Evolutionary conservation across 371 early-diverging fungal species (phyloP), one percentile per base, ranked within the genome.

Genomic region (Nematocida major): DNA sequence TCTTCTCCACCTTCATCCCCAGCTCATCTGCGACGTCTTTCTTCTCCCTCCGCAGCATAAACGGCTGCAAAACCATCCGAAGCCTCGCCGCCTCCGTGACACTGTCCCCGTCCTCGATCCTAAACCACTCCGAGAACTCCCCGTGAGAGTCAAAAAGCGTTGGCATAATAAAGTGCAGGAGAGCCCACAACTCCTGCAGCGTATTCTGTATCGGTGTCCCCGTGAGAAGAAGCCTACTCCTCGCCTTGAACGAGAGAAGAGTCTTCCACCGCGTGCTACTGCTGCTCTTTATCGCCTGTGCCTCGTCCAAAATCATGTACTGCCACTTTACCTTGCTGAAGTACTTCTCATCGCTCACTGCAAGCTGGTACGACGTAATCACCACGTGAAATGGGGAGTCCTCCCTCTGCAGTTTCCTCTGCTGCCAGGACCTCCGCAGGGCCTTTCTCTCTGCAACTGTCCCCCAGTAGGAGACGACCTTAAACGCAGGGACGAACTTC

Each of bases 141-240:
- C 84, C 93, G 93, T 73, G 93, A 7, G 91, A 91, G 82, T 95
- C 94, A 79, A 95, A 95, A 24, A 94, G 85, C 11, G 91, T 92
- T 0, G 96, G 96, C 95, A 94, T 95, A 73, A 95, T 95, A 83
- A 95, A 95, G 82, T 95, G 94, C 36, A 95, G 86, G 57, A 95
- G 83, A 2, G 96, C 92, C 96, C 96, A 95, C 48, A 95, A 83
- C 84, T 94, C 95, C 42, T 81, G 80, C 91, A 95, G 91, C 54
- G 89, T 90, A 84, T 95, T 94, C 83, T 95, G 96, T 61, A 95
- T 92, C 2, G 96, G 96, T 7, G 96, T 95, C 80, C 96, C 96
- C 5, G 94, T 94, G 28, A 95, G 84, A 43, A 96, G 84, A 28
- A 94, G 84, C 62, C 95, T 88, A 80, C 93, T 95, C 51, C 80